These are phyloP conservation scores for Hibiscus trionum DNA, from an alignment of 345 rosid species.

Conservation along the genomic window DNA sequence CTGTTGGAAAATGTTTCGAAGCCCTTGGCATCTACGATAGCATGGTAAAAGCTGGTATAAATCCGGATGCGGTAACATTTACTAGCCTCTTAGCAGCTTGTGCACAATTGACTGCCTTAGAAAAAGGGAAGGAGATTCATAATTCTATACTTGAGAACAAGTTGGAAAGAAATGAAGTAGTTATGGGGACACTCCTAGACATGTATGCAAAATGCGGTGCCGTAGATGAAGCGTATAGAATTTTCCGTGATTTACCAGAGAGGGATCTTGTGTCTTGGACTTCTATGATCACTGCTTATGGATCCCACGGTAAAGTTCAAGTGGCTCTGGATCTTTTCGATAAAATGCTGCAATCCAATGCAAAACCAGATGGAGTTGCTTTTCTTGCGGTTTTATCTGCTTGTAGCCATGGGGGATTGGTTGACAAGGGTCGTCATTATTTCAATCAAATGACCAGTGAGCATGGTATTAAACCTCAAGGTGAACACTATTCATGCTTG, in stretches of 20 bases:
- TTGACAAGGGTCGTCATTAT: slow-evolving; percentile 40
- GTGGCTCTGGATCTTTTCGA: slow-evolving; percentile 48
- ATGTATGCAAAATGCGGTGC: slow-evolving; percentile 90
- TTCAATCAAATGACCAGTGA: slow-evolving; percentile 38
- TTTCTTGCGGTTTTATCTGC: slow-evolving; percentile 65
- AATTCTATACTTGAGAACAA: slow-evolving; percentile 20
- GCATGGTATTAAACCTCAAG: slow-evolving; percentile 34
- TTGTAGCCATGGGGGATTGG: slow-evolving; percentile 62
- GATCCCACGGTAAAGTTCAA: slow-evolving; percentile 53
- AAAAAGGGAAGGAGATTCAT: slow-evolving; percentile 63
- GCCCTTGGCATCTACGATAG: slow-evolving; percentile 38
- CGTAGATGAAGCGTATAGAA: slow-evolving; percentile 40
- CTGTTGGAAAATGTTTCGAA: slow-evolving; percentile 39
- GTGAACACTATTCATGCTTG: slow-evolving; percentile 67
- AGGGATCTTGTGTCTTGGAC: slow-evolving; percentile 69
- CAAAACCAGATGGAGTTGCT: slow-evolving; percentile 50
- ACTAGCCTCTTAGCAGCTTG: slow-evolving; percentile 56
- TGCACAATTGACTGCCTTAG: slow-evolving; percentile 56
- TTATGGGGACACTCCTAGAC: slow-evolving; percentile 71
- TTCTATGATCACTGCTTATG: slow-evolving; percentile 66
- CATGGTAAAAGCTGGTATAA: slow-evolving; percentile 38
- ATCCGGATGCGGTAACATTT: slow-evolving; percentile 57
- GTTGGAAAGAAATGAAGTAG: slow-evolving; percentile 35
- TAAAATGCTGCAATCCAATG: slow-evolving; percentile 39
- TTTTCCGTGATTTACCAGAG: slow-evolving; percentile 37